Base-by-base conservation (phyloP, 2,329 filamentous ascomycete species). In the Fusarium austroafricanum region DNA sequence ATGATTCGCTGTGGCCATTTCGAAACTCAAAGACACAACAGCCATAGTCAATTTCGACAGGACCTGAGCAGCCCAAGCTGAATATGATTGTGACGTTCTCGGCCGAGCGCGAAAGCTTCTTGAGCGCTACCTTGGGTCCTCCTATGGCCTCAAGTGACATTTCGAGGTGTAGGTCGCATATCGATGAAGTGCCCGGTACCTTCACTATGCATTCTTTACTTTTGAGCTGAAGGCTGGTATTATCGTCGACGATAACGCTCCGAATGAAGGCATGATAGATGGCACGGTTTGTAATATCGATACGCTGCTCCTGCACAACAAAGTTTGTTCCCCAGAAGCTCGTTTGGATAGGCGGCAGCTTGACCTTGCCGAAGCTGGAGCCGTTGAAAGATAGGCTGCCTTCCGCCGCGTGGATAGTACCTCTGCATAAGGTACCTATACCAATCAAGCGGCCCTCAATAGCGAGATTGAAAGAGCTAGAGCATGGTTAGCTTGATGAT, bases 31-130 rank as follows among this genome's bases (percentile, higher is more conserved):
- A 79, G 18, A 68, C 55, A 52, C 75, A 75, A 17, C 55, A 39
- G 4, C 75, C 77, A 50, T 75, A 69, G 28, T 76, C 71, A 8
- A 80, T 71, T 58, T 78, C 76, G 31, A 79, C 68, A 6, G 73
- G 71, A 18, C 76, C 76, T 12, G 70, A 67, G 62, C 77, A 80
- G 18, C 59, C 50, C 35, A 79, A 56, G 47, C 55, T 66, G 43
- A 80, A 61, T 9, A 43, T 60, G 40, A 67, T 54, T 14, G 58
- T 62, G 38, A 77, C 61, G 20, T 52, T 20, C 12, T 67, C 46
- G 5, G 54, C 66, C 6, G 56, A 67, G 28, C 67, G 58, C 20
- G 71, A 65, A 31, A 73, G 42, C n/a, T 58, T 69, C 26, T 66
- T 68, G n/a, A 77, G 49, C 21, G 55, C 54, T 21, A 73, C 52